Percentiles rank a stretch among this genome's conserved stretches.
Evolutionary conservation across 169 alveolate species (phyloP).

Genomic region (Theileria orientalis): DNA sequence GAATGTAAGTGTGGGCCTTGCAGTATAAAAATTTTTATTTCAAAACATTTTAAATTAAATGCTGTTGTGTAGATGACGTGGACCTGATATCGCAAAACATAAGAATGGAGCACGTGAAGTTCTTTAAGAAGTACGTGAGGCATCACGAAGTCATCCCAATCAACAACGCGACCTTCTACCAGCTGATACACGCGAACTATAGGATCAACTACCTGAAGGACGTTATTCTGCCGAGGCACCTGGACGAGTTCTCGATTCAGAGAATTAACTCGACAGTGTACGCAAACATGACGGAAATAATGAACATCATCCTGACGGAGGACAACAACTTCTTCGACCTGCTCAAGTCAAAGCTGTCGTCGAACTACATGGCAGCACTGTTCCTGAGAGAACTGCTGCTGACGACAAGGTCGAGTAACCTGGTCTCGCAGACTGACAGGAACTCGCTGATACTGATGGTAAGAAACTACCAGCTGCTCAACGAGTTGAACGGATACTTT

Average conservation of each 20-base stretch:
- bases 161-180: conserved; percentile 41
- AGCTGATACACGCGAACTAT: conserved; percentile 56
- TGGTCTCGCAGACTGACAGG: conserved; percentile 54
- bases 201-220: conserved; percentile 74
- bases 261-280: conserved; percentile 62
- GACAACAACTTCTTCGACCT: conserved; percentile 46
- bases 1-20: conserved; percentile 28
- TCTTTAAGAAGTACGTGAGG: conserved; percentile 38
- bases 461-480: conserved; percentile 56
- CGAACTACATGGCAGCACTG: conserved; percentile 56
- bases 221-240: conserved; percentile 74
- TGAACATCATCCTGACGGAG: conserved; percentile 64
- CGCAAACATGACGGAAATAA: conserved; percentile 68
- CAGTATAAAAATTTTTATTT: neutral
- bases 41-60: too few species aligned
- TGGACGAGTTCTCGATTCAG: conserved; percentile 75
- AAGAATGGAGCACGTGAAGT: conserved; percentile 58
- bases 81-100: conserved; percentile 54
- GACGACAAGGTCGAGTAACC: conserved; percentile 44
- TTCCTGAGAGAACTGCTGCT: conserved; percentile 57
- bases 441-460: conserved; percentile 55
- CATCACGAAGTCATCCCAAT: conserved; percentile 52
- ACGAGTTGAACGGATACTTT: conserved; percentile 56
- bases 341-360: conserved; percentile 50
- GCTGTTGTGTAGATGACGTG: conserved; percentile 30